phyloP scores from a whole-genome alignment of 2,329 filamentous ascomycete genomes.

The Rhinocladiella similis region DNA sequence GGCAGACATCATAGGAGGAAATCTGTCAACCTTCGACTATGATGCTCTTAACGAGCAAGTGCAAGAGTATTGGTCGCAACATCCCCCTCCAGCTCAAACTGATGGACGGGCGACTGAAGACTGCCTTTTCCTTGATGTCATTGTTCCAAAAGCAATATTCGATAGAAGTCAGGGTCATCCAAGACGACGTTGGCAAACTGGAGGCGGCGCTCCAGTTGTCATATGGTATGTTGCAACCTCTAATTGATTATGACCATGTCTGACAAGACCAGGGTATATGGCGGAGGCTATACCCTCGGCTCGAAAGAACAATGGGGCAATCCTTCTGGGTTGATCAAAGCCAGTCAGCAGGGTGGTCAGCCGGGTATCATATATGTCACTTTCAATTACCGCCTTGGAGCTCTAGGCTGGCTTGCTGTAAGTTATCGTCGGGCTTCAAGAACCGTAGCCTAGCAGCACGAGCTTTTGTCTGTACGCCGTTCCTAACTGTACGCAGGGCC shows the following conservation, averaged over 20 bases:
- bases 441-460: constrained; percentile 49
- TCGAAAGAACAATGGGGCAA: constrained; percentile 38
- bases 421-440: constrained; percentile 39
- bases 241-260: constrained; percentile 31
- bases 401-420: constrained; percentile 48
- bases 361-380: constrained; percentile 49
- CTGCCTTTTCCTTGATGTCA: constrained; percentile 40
- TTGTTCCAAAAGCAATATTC: constrained; percentile 37
- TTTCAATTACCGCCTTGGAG: constrained; percentile 51
- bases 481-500: constrained; percentile 31
- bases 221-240: constrained; percentile 35
- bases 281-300: constrained; percentile 48
- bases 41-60: constrained; percentile 29
- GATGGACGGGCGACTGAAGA: constrained; percentile 37
- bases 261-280: constrained; percentile 41
- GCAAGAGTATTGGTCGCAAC: constrained; percentile 9
- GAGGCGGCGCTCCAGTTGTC: constrained; percentile 35
- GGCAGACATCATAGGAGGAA: constrained; percentile 31
- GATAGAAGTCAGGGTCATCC: constrained; percentile 34
- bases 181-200: constrained; percentile 37
- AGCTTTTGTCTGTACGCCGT: too few relatives aligned
- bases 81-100: constrained; percentile 35
- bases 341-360: constrained; percentile 40
- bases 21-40: constrained; percentile 31
- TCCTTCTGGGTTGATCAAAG: constrained; percentile 42